Evolutionary conservation across 2,329 filamentous ascomycete genomes (phyloP), one percentile per base, ranked within the genome.

Genomic region (Claviceps sorghi): DNA sequence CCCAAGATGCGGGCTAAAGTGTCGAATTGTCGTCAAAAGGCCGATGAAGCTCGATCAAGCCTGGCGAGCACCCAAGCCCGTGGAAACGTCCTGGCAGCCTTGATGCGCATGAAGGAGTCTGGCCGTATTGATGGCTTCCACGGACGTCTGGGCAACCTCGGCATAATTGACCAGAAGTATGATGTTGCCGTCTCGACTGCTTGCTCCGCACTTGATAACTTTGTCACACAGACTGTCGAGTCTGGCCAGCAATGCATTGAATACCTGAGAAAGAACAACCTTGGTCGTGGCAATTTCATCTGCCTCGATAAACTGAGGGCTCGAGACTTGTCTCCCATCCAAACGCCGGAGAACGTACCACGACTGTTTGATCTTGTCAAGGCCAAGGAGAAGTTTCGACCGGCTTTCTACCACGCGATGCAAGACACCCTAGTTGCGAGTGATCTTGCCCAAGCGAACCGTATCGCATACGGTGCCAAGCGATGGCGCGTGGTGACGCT

Each of bases 161-260:
- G 93, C 44, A 83, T 87, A 0, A 98, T 98, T 58, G 90, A 98
- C 61, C 78, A 87, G 64, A 88, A 87, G 68, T 98, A 95, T 66
- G 93, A 98, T 62, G 82, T 98, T 44, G 93, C 93, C n/a, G 95
- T 98, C 55, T 98, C 94, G 0, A 98, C 93, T 0, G 94, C 93
- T 11, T 97, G 93, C 59, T 83, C 87, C 46, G 79, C 86, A 2
- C 79, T 98, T 10, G 88, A 98, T 67, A 95, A 97, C 64, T 90
- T 98, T 68, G 91, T 98, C 10, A 95, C 95, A 0, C 93, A 97
- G 61, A 90, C 88, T 1, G 91, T 97, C 15, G 93, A 97, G 61
- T 87, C 89, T 54, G 93, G 90, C 57, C 93, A 98, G 67, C 90
- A 97, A 65, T 98, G 94, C 67, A 97, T 98, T 57, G 93, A 97